Conservation (phyloP, 805 yeast species). For the Jamesozyma spencerorum region DNA sequence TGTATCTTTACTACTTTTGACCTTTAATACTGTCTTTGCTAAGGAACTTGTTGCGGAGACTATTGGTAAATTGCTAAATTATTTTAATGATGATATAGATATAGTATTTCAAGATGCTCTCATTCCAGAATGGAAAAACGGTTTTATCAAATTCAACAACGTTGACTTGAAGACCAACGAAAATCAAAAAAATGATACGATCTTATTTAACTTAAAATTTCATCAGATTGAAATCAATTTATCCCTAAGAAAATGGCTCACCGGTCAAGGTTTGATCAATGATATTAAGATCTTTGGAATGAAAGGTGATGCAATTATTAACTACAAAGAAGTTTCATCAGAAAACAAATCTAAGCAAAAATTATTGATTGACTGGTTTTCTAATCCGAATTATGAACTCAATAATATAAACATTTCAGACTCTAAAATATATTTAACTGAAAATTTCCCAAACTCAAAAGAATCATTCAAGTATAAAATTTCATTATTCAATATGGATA, state of each 20-base stretch:
- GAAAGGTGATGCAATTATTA: constrained; percentile 53
- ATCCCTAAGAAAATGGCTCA: constrained; percentile 76
- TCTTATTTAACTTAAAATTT: constrained; percentile 69
- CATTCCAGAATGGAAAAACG: constrained; percentile 86
- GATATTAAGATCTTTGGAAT: constrained; percentile 73
- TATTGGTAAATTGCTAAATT: constrained; percentile 69
- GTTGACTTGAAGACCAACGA: constrained; percentile 52
- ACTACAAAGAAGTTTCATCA: constrained; percentile 41
- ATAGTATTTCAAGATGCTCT: constrained; percentile 83
- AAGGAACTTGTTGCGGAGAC: constrained; percentile 78
- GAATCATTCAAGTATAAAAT: constrained; percentile 27
- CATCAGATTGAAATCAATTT: constrained; percentile 74
- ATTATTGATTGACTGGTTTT: constrained; percentile 23
- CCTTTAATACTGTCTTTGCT: constrained; percentile 73
- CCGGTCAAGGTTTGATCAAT: constrained; percentile 75
- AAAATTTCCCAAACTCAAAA: constrained; percentile 11
- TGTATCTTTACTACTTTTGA: constrained; percentile 65
- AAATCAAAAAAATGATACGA: constrained; percentile 25
- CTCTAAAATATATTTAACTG: constrained; percentile 22
- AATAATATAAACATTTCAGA: constrained; percentile 34
- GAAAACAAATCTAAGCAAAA: constrained; percentile 10
- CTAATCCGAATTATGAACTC: constrained; percentile 33
- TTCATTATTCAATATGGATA: constrained; percentile 54
- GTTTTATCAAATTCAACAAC: constrained; percentile 69
- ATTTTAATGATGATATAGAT: constrained; percentile 51